Percentiles rank a stretch among this genome's conserved stretches.
phyloP scores from a whole-genome alignment of 441 rosid genomes.

The Breynia disticha region DNA sequence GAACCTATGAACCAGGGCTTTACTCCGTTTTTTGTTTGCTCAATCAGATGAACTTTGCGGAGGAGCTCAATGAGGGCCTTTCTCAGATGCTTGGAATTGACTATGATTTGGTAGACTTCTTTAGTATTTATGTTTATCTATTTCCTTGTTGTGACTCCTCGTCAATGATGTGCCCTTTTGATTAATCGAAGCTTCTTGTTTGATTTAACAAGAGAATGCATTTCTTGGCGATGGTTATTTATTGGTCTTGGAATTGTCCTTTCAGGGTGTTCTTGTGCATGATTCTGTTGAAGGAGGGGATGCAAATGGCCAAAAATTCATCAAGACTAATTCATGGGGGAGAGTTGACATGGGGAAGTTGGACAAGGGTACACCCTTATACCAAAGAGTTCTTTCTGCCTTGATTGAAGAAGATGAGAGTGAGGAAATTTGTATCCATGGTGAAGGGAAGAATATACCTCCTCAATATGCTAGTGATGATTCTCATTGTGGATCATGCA shows the following conservation, averaged over 20 bases:
- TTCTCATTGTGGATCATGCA: slow-evolving; percentile 75
- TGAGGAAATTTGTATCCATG: slow-evolving; percentile 39
- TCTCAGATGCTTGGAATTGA: slow-evolving; percentile 44
- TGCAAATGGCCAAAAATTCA: slow-evolving; percentile 29
- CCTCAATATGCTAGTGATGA: slow-evolving; percentile 75
- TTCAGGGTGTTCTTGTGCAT: slow-evolving; percentile 43
- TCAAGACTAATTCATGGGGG: slow-evolving; percentile 33
- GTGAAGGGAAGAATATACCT: slow-evolving; percentile 50
- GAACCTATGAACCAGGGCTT: slow-evolving; percentile 4
- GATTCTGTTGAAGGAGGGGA: slow-evolving; percentile 33
- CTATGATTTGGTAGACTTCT: slow-evolving; percentile 35
- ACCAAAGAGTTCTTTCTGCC: slow-evolving; percentile 88
- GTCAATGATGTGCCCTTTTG: neutral
- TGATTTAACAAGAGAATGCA: neutral
- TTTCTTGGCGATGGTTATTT: neutral
- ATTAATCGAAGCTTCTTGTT: neutral
- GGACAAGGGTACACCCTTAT: slow-evolving; percentile 58
- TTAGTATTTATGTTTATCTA: slow-evolving; percentile 7
- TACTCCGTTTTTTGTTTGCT: slow-evolving; percentile 12
- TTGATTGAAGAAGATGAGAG: slow-evolving; percentile 90
- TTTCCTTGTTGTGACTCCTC: slow-evolving; percentile 1
- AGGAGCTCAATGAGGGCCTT: slow-evolving; percentile 58
- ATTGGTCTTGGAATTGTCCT: slow-evolving; percentile 6
- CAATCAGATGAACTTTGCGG: slow-evolving; percentile 52
- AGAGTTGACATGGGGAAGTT: slow-evolving; percentile 40